phyloP scores from a whole-genome alignment of 1,284 basidiomycete genomes.

The Exobasidium cylindrosporum region DNA sequence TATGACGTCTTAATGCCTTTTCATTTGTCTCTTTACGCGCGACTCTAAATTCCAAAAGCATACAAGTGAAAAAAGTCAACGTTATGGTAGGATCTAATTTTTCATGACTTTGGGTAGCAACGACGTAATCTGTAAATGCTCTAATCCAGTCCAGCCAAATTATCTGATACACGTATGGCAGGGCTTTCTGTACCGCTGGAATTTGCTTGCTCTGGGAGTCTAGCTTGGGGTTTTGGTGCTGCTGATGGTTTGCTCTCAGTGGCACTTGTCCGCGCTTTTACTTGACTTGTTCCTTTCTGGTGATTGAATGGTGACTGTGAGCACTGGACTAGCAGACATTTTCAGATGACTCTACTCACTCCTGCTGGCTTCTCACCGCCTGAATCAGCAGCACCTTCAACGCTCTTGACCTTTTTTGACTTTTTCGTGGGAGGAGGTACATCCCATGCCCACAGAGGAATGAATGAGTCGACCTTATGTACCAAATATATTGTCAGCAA shows the following conservation, averaged over 20 bases:
- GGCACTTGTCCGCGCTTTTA: background rate
- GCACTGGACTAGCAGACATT: too few species aligned
- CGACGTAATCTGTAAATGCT: too few species aligned
- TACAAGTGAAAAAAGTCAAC: too few species aligned
- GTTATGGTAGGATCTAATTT: too few species aligned
- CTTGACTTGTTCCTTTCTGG: too few species aligned
- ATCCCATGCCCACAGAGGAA: constrained; percentile 97
- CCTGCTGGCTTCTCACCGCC: background rate
- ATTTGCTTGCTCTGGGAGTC: background rate
- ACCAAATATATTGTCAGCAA: background rate
- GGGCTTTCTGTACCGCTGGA: background rate
- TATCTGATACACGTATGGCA: background rate
- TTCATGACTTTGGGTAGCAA: too few species aligned
- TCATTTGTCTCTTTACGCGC: too few species aligned
- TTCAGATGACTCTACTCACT: too few species aligned
- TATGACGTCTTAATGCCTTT: too few species aligned
- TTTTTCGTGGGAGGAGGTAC: constrained; percentile 61
- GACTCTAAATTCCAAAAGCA: too few species aligned
- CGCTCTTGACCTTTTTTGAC: constrained; percentile 58
- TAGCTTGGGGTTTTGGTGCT: background rate
- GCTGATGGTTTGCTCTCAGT: background rate
- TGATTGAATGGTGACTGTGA: too few species aligned
- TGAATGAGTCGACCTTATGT: constrained; percentile 87
- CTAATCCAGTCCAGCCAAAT: background rate
- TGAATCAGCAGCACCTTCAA: background rate